These are phyloP conservation scores for Botrytis sinoallii DNA, from an alignment of 2,329 filamentous ascomycete species.

Conservation along the genomic window DNA sequence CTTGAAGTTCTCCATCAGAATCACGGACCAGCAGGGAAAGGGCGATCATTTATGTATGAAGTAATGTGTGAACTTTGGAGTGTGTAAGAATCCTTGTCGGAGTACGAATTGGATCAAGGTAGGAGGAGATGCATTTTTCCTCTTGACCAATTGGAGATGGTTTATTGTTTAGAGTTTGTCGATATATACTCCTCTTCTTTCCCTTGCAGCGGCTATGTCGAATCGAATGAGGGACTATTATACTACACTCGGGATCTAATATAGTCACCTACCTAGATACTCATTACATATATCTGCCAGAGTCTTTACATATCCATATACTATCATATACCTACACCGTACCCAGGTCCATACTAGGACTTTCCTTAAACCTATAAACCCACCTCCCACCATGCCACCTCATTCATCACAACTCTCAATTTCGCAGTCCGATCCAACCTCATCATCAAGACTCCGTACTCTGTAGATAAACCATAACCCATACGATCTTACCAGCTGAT, in stretches of 20 bases:
- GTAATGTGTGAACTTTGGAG: neutral
- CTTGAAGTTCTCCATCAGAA: neutral
- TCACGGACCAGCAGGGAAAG: slow-evolving; percentile 1
- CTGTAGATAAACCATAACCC: neutral
- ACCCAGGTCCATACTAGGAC: neutral
- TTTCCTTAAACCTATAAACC: neutral
- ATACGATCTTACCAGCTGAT: neutral
- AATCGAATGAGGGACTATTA: neutral
- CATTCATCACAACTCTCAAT: neutral
- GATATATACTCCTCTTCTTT: neutral
- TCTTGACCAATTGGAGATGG: neutral
- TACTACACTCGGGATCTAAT: neutral
- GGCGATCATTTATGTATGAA: neutral
- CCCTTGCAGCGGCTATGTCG: neutral
- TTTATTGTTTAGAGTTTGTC: neutral
- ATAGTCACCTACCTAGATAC: neutral
- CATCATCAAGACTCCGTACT: no score
- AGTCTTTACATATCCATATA: neutral
- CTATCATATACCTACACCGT: neutral
- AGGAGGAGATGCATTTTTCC: neutral
- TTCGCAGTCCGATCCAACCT: neutral
- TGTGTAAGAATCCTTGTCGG: neutral
- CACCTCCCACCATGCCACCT: neutral
- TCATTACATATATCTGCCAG: neutral
- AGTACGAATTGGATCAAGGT: neutral